Evolutionary conservation across 169 alveolate species (phyloP), one percentile per base, ranked within the genome.

Genomic region (Babesia ovis): DNA sequence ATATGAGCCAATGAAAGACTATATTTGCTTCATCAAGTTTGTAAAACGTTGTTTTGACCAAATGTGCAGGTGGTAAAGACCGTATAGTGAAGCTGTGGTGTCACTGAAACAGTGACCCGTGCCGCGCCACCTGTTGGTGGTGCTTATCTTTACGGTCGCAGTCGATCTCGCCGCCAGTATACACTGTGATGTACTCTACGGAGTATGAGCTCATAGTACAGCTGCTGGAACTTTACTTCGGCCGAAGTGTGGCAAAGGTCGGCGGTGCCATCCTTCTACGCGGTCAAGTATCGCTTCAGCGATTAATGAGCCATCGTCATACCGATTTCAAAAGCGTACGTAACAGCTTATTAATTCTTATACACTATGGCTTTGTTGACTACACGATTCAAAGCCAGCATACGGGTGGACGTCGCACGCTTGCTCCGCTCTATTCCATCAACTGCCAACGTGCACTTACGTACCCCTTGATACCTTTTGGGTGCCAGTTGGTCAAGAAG

Each of bases 31-130:
- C n/a, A n/a, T n/a, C n/a, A n/a, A n/a, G n/a, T n/a, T n/a, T n/a
- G n/a, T n/a, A n/a, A n/a, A n/a, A n/a, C n/a, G 23, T 12, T 11
- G 56, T 32, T 22, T 23, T 54, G n/a, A 25, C 62, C 29, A 16
- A 25, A 43, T 79, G 55, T 68, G 68, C 61, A 79, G 87, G 87
- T 41, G 87, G 87, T n/a, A 79, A 79, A 56, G 87, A 79, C 35
- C 62, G 70, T 27, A 56, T 79, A 3, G 87, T 79, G 35, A 79
- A 79, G 64, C 27, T 79, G 45, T 79, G 87, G 87, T 79, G 87
- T 46, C 87, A 79, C 53, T 79, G 67, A 70, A 8, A 12, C 20
- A 9, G n/a, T 23, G 14, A 14, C 5, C 27, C 16, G 35, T n/a
- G 8, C 41, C 39, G 29, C 61, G 56, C 42, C 6, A 51, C 37